phyloP scores from a whole-genome alignment of 176 grass and related monocot genomes.

The Oryza coarctata region DNA sequence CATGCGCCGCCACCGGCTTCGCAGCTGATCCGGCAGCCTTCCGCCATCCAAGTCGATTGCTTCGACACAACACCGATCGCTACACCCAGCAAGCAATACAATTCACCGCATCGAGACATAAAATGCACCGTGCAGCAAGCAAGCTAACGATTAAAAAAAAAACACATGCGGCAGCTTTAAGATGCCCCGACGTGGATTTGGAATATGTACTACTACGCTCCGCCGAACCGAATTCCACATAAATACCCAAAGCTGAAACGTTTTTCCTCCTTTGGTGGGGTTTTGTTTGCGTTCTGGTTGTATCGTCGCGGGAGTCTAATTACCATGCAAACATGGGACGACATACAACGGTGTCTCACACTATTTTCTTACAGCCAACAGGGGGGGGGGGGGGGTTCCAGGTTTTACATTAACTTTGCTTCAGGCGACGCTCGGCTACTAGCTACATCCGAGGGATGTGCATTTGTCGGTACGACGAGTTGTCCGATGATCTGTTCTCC shows the following conservation, averaged over 20 bases:
- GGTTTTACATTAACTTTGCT: background rate
- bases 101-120: background rate
- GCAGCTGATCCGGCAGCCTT: no score
- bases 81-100: background rate
- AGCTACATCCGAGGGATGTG: conserved; percentile 18
- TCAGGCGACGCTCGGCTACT: background rate
- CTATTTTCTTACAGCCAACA: conserved; percentile 23
- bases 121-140: background rate
- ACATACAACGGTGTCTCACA: background rate
- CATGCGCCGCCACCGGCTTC: no score
- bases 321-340: background rate
- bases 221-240: background rate
- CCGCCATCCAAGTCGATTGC: no score
- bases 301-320: background rate
- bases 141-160: background rate
- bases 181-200: background rate
- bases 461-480: background rate
- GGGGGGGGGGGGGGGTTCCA: no score
- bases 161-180: background rate
- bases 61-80: no score
- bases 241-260: conserved; percentile 8
- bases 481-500: conserved; percentile 17
- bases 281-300: background rate
- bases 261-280: conserved; percentile 19
- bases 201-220: background rate